Percentiles rank a stretch among this genome's conserved stretches.
These are phyloP conservation scores for Exophiala sp. DNA, from an alignment of 2,329 filamentous ascomycete genomes.

Conservation along the genomic window DNA sequence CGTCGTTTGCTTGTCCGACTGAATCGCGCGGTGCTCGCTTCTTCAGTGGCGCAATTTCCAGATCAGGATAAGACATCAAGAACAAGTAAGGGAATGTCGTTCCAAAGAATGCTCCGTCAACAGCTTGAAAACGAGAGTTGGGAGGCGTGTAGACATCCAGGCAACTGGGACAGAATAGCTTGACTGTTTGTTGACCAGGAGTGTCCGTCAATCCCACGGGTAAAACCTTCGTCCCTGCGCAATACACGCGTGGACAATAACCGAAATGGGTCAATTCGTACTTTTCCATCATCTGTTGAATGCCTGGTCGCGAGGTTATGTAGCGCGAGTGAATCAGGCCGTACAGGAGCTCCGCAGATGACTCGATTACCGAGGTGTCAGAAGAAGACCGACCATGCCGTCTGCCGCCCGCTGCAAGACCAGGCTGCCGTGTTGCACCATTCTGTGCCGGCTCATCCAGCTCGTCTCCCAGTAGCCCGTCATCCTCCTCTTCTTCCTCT, in stretches of 20 bases:
- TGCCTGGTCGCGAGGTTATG: constrained; percentile 92
- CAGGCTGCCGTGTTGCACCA: constrained; percentile 56
- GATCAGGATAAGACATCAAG: constrained; percentile 96
- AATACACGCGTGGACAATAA: constrained; percentile 89
- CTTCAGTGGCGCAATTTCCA: constrained; percentile 73
- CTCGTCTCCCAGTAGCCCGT: constrained; percentile 64
- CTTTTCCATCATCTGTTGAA: constrained; percentile 99
- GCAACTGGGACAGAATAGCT: constrained; percentile 95
- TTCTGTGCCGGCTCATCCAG: constrained; percentile 41
- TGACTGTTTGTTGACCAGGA: constrained; percentile 94
- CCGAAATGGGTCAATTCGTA: constrained; percentile 97
- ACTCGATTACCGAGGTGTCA: constrained; percentile 93
- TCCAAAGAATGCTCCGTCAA: constrained; percentile 97
- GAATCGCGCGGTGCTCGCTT: constrained; percentile 38
- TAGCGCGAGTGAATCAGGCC: constrained; percentile 97
- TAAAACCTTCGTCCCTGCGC: constrained; percentile 82
- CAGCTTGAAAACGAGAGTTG: constrained; percentile 94
- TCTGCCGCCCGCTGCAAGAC: constrained; percentile 43
- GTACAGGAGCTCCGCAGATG: constrained; percentile 95
- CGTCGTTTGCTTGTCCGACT: constrained; percentile 17
- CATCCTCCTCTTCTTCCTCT: constrained; percentile 63
- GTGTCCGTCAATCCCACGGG: constrained; percentile 93
- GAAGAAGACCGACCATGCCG: constrained; percentile 83
- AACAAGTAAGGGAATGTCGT: constrained; percentile 96
- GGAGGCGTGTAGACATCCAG: constrained; percentile 96